Conservation (phyloP, 108 stramenopile genomes). For the Cyclotella choctawhatcheeana region DNA sequence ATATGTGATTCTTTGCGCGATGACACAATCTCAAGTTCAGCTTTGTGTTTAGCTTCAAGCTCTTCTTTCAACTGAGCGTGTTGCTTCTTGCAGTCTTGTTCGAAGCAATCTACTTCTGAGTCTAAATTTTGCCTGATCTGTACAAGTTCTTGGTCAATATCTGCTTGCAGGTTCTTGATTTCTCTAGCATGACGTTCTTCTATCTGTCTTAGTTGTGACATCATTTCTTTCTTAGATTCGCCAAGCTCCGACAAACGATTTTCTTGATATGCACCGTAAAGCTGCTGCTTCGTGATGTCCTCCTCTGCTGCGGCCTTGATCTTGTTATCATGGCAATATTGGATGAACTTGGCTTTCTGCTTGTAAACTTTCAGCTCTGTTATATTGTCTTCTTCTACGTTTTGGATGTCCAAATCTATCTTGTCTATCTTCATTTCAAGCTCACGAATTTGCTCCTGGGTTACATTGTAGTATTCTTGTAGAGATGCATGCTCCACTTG, state of each 20-base stretch:
- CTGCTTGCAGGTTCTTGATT: slow-evolving; percentile 14
- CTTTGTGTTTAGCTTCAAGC: slow-evolving; percentile 19
- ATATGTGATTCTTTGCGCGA: slow-evolving; percentile 38
- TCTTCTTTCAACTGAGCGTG: slow-evolving; percentile 24
- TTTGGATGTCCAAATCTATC: slow-evolving; percentile 44
- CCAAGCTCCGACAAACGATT: slow-evolving; percentile 17
- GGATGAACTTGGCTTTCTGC: slow-evolving; percentile 45
- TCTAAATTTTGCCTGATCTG: slow-evolving; percentile 25
- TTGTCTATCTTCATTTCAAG: slow-evolving; percentile 47
- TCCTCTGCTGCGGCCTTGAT: slow-evolving; percentile 15
- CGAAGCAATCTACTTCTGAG: slow-evolving; percentile 23
- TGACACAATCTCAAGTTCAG: slow-evolving; percentile 25
- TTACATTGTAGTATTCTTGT: slow-evolving; percentile 39
- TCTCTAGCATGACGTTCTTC: slow-evolving; percentile 20
- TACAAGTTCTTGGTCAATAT: slow-evolving; percentile 14
- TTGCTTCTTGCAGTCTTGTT: slow-evolving; percentile 29
- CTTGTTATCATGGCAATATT: slow-evolving; percentile 48
- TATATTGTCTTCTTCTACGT: slow-evolving; percentile 42
- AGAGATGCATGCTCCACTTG: slow-evolving; percentile 41
- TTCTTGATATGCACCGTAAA: slow-evolving; percentile 2
- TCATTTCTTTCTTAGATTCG: slow-evolving; percentile 12
- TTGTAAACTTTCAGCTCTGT: slow-evolving; percentile 41
- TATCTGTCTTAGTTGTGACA: slow-evolving; percentile 6
- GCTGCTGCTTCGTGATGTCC: slow-evolving; percentile 9
- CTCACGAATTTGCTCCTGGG: slow-evolving; percentile 36